A percentile compares a stretch with the other conserved stretches of the same genome.
These are phyloP conservation scores for Musa troglodytarum DNA, from an alignment of 176 grass and related monocot genomes.

Conservation along the genomic window DNA sequence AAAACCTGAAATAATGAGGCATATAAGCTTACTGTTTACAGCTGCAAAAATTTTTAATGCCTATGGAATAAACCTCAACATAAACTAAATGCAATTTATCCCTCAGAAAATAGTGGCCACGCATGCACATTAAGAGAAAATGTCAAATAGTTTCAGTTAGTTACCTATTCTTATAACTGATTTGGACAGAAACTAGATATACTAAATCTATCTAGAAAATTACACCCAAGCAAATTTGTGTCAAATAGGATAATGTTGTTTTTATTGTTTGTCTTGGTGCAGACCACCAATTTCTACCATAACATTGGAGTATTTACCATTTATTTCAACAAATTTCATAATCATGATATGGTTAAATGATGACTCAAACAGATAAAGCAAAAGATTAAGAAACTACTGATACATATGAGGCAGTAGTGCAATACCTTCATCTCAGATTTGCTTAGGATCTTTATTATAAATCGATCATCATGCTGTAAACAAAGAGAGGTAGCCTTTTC, in stretches of 20 bases:
- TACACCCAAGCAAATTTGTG: too few relatives aligned
- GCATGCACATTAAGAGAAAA: neutral
- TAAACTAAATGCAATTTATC: neutral
- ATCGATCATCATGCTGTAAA: slow-evolving; percentile 1
- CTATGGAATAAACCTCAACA: neutral
- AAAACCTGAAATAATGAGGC: slow-evolving; percentile 9
- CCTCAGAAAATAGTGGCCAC: neutral
- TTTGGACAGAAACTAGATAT: too few relatives aligned
- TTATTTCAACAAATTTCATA: neutral
- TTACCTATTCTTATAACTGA: neutral
- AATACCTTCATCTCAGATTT: slow-evolving; percentile 13
- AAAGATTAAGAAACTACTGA: neutral
- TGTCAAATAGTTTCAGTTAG: neutral
- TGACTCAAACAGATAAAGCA: neutral
- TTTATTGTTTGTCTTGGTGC: neutral
- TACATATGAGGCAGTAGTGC: neutral
- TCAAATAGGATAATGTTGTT: too few relatives aligned
- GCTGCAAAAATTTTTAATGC: neutral
- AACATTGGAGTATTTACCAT: neutral
- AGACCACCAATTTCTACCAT: neutral
- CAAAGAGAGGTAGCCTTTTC: neutral
- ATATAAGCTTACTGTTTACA: neutral
- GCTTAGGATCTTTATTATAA: neutral
- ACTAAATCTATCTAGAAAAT: too few relatives aligned
- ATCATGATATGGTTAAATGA: neutral